Conservation (phyloP, 2,329 filamentous ascomycete species). For the Epichloe gansuensis region DNA sequence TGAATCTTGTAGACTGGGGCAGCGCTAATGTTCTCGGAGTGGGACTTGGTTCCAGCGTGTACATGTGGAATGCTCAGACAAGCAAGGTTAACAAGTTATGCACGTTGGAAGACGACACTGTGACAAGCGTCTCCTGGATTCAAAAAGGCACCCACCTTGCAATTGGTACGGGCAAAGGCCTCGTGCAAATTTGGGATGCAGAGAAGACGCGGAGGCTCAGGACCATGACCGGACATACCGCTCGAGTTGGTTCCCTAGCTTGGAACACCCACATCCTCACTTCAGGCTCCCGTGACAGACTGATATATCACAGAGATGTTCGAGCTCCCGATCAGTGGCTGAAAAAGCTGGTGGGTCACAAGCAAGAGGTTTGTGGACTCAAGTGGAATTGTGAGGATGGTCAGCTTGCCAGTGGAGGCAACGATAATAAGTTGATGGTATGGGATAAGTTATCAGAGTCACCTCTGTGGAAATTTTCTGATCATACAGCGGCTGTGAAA, state of each 20-base stretch:
- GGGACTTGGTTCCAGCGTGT: slow-evolving; percentile 82
- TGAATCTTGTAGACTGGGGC: slow-evolving; percentile 96
- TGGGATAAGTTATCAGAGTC: slow-evolving; percentile 95
- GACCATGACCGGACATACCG: slow-evolving; percentile 95
- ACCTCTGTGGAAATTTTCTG: slow-evolving; percentile 84
- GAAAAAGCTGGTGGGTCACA: slow-evolving; percentile 79
- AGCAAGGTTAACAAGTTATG: slow-evolving; percentile 90
- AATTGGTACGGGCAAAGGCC: slow-evolving; percentile 85
- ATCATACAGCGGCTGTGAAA: slow-evolving; percentile 93
- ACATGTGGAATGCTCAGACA: slow-evolving; percentile 94
- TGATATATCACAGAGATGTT: slow-evolving; percentile 93
- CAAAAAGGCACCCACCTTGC: slow-evolving; percentile 92
- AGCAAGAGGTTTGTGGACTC: slow-evolving; percentile 93
- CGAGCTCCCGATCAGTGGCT: slow-evolving; percentile 84
- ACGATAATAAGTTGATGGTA: slow-evolving; percentile 97
- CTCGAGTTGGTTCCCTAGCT: slow-evolving; percentile 80
- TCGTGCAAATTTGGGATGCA: slow-evolving; percentile 97
- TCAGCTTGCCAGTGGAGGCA: slow-evolving; percentile 87
- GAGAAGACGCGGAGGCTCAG: slow-evolving; percentile 71
- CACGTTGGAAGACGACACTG: slow-evolving; percentile 80
- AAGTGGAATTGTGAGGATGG: slow-evolving; percentile 96
- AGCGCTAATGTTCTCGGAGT: slow-evolving; percentile 90
- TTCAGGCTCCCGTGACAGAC: slow-evolving; percentile 82
- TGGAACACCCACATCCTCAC: slow-evolving; percentile 98
- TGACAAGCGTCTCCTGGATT: slow-evolving; percentile 97